Evolutionary conservation across 2,329 filamentous ascomycete species (phyloP).

Genomic region (Fusarium oxysporum): DNA sequence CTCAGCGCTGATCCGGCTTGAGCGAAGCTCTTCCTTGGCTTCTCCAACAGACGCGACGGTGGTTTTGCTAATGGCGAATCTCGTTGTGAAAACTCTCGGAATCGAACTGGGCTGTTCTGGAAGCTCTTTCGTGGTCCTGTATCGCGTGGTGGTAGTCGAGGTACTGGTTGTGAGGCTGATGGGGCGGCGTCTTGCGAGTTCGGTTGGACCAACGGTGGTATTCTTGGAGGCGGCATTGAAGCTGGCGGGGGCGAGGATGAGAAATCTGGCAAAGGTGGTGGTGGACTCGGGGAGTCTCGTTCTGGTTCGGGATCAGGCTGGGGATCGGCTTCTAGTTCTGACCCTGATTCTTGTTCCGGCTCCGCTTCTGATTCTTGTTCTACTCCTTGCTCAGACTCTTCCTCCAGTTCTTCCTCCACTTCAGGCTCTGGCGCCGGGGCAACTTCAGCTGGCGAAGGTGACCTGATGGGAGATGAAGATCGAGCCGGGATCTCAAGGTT

Average conservation of each 20-base stretch:
- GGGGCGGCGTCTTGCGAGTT: slow-evolving; percentile 8
- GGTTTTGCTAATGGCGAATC: slow-evolving; percentile 64
- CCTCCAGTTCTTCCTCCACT: not conserved
- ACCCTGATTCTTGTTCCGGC: not conserved
- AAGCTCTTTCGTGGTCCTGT: slow-evolving; percentile 68
- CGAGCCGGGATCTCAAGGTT: not conserved
- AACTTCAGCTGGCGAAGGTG: not conserved
- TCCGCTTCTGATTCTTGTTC: not conserved
- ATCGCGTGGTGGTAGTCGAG: slow-evolving; percentile 54
- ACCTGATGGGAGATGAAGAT: not conserved
- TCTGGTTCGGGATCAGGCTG: not conserved
- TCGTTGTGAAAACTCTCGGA: slow-evolving; percentile 51
- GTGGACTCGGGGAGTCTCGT: slow-evolving; percentile 1
- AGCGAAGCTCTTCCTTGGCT: slow-evolving; percentile 20
- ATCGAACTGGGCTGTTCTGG: slow-evolving; percentile 67
- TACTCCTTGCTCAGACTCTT: not conserved
- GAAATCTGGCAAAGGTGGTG: not conserved
- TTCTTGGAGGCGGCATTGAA: slow-evolving; percentile 29
- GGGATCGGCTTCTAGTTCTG: not conserved
- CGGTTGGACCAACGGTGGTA: slow-evolving; percentile 14
- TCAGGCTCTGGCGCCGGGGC: not conserved
- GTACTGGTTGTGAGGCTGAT: slow-evolving; percentile 24
- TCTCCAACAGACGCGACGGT: slow-evolving; percentile 46
- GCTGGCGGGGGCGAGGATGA: slow-evolving; percentile 23
- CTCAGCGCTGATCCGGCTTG: not conserved